These are phyloP conservation scores for Harringtonia aguacate DNA, from an alignment of 2,329 filamentous ascomycete species.

Conservation along the genomic window DNA sequence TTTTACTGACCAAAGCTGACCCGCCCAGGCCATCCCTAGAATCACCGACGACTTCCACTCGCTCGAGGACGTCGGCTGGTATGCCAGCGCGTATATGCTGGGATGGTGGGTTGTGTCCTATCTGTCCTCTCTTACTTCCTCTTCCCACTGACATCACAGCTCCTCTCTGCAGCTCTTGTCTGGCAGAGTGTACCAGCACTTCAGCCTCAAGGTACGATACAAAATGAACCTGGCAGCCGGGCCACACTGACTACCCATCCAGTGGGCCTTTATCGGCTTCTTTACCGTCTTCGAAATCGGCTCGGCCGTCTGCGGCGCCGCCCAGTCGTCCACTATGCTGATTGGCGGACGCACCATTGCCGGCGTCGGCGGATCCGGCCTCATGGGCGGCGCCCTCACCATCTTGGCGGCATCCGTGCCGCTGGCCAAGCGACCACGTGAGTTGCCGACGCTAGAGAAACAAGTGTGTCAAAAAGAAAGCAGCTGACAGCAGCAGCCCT, in stretches of 20 bases:
- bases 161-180: constrained; percentile 39
- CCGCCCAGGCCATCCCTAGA: constrained; percentile 11
- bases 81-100: constrained; percentile 12
- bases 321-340: constrained; percentile 36
- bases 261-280: constrained; percentile 28
- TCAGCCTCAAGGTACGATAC: constrained; percentile 24
- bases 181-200: constrained; percentile 38
- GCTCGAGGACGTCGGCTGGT: constrained; percentile 12
- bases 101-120: constrained; percentile 2
- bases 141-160: constrained; percentile 16
- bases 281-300: constrained; percentile 45
- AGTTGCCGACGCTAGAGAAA: not conserved
- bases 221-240: no score
- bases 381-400: constrained; percentile 40
- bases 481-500: not conserved
- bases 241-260: not conserved
- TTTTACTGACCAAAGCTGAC: no score
- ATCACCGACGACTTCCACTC: constrained; percentile 14
- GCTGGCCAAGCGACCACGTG: constrained; percentile 27
- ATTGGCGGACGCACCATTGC: constrained; percentile 45
- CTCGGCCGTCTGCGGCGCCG: constrained; percentile 40
- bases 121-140: not conserved
- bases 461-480: not conserved
- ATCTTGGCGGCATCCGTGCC: constrained; percentile 31
- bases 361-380: constrained; percentile 38